phyloP scores from a whole-genome alignment of 2,329 filamentous ascomycete genomes.

The Colletotrichum sp. region DNA sequence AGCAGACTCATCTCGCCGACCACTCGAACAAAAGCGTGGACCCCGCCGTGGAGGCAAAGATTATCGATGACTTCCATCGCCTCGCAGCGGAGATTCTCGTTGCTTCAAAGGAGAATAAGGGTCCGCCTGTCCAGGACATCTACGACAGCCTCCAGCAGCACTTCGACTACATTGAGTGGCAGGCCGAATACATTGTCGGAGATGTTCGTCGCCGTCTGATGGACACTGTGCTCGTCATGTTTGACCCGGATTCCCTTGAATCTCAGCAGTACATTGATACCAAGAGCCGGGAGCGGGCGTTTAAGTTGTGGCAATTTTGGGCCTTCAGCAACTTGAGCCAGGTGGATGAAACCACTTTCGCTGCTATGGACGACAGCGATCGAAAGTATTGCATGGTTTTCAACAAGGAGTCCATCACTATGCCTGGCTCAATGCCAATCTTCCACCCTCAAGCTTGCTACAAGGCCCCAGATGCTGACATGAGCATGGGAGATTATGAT shows the following conservation, averaged over 20 bases:
- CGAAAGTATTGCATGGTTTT: not conserved
- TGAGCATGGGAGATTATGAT: not conserved
- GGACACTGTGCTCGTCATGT: not conserved
- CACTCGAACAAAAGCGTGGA: not conserved
- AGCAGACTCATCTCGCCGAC: not conserved
- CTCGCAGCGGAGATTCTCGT: not conserved
- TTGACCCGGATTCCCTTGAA: too few species aligned
- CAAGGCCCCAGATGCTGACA: not conserved
- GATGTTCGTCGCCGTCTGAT: not conserved
- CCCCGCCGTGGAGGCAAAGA: not conserved
- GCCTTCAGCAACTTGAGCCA: too few species aligned
- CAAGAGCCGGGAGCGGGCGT: too few species aligned
- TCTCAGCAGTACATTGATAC: too few species aligned
- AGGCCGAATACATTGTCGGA: too few species aligned
- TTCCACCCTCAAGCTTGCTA: not conserved
- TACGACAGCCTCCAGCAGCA: too few species aligned
- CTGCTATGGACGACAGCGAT: not conserved
- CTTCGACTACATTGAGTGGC: too few species aligned
- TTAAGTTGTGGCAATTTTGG: not conserved
- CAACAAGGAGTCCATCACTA: too few species aligned
- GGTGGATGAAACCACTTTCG: too few species aligned
- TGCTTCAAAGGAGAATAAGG: not conserved
- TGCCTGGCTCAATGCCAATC: too few species aligned
- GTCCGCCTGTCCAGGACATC: not conserved
- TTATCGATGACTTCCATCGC: not conserved